phyloP scores from a whole-genome alignment of 2,329 filamentous ascomycete species.

The Chaetomium globosum region DNA sequence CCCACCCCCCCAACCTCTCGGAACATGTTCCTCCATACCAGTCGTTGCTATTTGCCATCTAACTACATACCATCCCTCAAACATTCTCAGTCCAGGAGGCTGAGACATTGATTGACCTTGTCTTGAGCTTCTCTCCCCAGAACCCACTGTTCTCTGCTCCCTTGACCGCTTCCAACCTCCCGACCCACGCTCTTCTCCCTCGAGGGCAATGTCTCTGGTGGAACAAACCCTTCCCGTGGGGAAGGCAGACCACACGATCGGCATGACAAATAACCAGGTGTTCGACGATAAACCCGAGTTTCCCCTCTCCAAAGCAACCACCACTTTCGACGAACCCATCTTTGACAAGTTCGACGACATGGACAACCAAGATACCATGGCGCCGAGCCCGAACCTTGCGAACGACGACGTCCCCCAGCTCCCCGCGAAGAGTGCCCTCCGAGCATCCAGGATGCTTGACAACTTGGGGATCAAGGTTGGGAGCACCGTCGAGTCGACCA shows the following conservation, averaged over 20 bases:
- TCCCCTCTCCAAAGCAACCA: slow-evolving; percentile 22
- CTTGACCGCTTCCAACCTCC: slow-evolving; percentile 18
- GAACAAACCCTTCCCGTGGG: slow-evolving; percentile 24
- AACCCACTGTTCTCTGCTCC: slow-evolving; percentile 9
- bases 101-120: slow-evolving; percentile 23
- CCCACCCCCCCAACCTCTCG: slow-evolving; percentile 18
- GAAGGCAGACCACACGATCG: slow-evolving; percentile 22
- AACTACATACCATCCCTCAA: slow-evolving; percentile 2
- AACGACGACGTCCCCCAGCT: slow-evolving; percentile 46
- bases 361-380: slow-evolving; percentile 32
- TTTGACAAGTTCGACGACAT: slow-evolving; percentile 34
- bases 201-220: slow-evolving; percentile 32
- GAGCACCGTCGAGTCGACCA: slow-evolving; percentile 39
- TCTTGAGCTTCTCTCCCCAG: neutral
- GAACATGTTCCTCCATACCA: slow-evolving; percentile 25
- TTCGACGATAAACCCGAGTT: slow-evolving; percentile 22
- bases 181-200: slow-evolving; percentile 10
- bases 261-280: slow-evolving; percentile 24
- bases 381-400: slow-evolving; percentile 28
- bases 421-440: slow-evolving; percentile 54
- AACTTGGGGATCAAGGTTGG: slow-evolving; percentile 44
- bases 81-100: slow-evolving; percentile 19
- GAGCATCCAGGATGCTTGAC: slow-evolving; percentile 52
- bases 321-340: slow-evolving; percentile 31
- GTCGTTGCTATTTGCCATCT: slow-evolving; percentile 1